Base-by-base conservation (phyloP, 768 basidiomycete species). In the Boletus sp. region DNA sequence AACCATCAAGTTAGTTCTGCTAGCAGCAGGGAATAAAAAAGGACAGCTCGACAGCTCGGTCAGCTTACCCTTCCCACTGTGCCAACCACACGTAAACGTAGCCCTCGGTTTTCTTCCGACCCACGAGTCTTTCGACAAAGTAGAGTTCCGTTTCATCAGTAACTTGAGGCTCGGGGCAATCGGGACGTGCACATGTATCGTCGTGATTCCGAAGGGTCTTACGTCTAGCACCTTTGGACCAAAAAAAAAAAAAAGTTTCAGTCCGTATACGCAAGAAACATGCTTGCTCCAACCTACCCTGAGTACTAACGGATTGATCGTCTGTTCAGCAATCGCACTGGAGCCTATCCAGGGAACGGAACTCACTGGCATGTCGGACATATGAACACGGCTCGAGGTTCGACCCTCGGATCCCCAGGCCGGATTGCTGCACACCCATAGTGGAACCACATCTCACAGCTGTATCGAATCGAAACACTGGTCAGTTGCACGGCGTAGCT, bases 371-470 rank as follows among this genome's bases (percentile, higher is more conserved):
- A 83, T 8, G 70, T 61, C 14, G 78, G 81, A 55, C 81, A 83
- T 15, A 61, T 56, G 54, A 78, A 81, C 30, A 60, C 53, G 11
- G 62, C 65, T 0, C 32, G 57, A 7, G 58, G 58, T 35, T 68
- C 64, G 29, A 78, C 52, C n/a, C 78, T 69, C 1, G 62, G 51
- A 55, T 83, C 80, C 0, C 60, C 65, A 3, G 64, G 41, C 13
- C 45, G 51, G 37, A 82, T 65, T 15, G 75, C 80, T 27, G 76
- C 74, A 52, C 81, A 83, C 7, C 77, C 81, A 51, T 75, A 78
- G 51, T 83, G 81, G 51, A 78, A 82, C 81, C 81, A 80, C 51
- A 57, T 44, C 2, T 70, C 64, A 50, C 78, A 80, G 6, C 78
- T 79, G 7, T 7, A 44, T 32, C 40, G 5, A 29, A 29, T 6